Evolutionary conservation across 192 early-diverging fungal species (phyloP).

Genomic region (Umbelopsis sp.): DNA sequence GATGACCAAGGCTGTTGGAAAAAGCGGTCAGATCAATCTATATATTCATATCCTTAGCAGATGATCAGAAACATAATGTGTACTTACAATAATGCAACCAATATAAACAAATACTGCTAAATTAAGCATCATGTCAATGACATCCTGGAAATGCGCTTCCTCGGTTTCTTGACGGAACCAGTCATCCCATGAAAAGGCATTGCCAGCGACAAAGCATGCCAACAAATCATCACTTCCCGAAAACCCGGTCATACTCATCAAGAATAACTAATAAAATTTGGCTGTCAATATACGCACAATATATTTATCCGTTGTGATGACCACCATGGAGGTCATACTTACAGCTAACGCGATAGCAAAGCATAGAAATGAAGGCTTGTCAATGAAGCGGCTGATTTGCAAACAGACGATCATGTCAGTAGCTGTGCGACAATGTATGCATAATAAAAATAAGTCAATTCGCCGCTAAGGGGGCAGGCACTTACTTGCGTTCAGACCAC

Average conservation of each 20-base stretch:
- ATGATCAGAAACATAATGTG: background rate
- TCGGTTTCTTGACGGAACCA: constrained; percentile 87
- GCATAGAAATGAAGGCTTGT: constrained; percentile 84
- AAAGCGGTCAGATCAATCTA: background rate
- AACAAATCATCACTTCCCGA: constrained; percentile 77
- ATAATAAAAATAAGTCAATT: background rate
- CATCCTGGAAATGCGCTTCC: constrained; percentile 87
- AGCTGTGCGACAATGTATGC: background rate
- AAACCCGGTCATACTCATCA: constrained; percentile 72
- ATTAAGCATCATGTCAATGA: constrained; percentile 87
- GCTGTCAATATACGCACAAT: background rate
- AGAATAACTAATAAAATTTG: constrained; percentile 44
- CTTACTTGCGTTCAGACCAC: constrained; percentile 59
- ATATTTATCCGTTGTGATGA: background rate
- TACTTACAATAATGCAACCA: constrained; percentile 66
- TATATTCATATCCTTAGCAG: too few species aligned
- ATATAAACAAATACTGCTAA: constrained; percentile 89
- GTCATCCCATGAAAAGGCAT: constrained; percentile 86
- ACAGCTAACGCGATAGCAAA: constrained; percentile 83
- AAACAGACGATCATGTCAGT: constrained; percentile 4
- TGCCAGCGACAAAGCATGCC: constrained; percentile 79
- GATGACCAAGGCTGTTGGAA: constrained; percentile 59
- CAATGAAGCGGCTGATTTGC: constrained; percentile 67
- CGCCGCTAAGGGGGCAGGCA: background rate
- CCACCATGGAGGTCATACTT: constrained; percentile 22